Evolutionary conservation across 768 basidiomycete genomes (phyloP), one percentile per base, ranked within the genome.

Genomic region (Obba rivulosa): DNA sequence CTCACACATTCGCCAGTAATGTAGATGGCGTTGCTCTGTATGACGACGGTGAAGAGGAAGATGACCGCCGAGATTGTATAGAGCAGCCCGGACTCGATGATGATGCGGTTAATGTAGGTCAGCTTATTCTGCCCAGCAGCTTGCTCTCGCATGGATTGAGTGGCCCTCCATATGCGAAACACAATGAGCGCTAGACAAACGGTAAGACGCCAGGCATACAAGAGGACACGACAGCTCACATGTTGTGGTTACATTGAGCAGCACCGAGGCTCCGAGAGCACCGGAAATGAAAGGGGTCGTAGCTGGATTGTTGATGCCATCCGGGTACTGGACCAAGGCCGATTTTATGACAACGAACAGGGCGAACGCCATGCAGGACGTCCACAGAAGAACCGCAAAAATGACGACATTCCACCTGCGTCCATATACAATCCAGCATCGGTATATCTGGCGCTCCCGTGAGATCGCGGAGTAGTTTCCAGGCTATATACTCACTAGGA

Each of bases 121-220:
- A 44, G 25, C 8, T 24, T 25, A 18, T 9, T 34, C 28, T 25
- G 43, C 3, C 11, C 21, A 10, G 11, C 24, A 5, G 21, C 28
- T 13, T 17, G 43, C 9, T 5, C 5, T 42, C 14, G 4, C 8
- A 38, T 38, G n/a, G 4, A 9, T 16, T 13, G 20, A 35, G 9
- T 46, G 20, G 38, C 35, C 20, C n/a, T 21, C 45, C 45, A 46
- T 9, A 46, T 46, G 9, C 45, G 45, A 46, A 22, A 38, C 14
- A 46, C 36, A 17, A 46, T 46, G 34, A 46, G 18, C 13, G 23
- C 45, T 46, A 18, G 5, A n/a, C 8, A 23, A 24, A 10, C 8
- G 11, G n/a, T 3, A 14, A 43, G 21, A 10, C 24, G 22, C 8
- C 37, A 38, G 13, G 18, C 10, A 28, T 24, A 31, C 4, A 17